These are phyloP conservation scores for Dacryopinax spathularia DNA, from an alignment of 768 basidiomycete species.

Conservation along the genomic window DNA sequence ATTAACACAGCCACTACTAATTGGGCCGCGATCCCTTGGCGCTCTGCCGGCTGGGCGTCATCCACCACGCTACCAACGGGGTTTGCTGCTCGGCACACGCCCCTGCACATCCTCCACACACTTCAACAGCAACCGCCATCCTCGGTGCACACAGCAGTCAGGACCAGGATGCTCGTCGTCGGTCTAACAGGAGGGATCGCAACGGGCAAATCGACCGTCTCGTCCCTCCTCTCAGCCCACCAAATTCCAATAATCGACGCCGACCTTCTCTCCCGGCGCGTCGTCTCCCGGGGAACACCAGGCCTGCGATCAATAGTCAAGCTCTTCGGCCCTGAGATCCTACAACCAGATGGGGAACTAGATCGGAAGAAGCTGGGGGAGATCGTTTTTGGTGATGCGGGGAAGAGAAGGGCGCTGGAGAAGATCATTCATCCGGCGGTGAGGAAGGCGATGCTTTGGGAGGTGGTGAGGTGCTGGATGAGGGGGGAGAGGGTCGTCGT, in stretches of 20 bases:
- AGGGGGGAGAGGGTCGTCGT: slow-evolving; percentile 64
- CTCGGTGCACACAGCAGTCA: too few relatives aligned
- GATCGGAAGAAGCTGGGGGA: slow-evolving; percentile 71
- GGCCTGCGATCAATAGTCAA: slow-evolving; percentile 52
- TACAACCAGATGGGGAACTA: slow-evolving; percentile 51
- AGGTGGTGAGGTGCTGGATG: slow-evolving; percentile 57
- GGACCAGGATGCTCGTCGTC: slow-evolving; percentile 47
- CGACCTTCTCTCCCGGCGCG: slow-evolving; percentile 73
- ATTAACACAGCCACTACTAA: too few relatives aligned
- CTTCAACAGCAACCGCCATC: too few relatives aligned
- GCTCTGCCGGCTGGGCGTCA: too few relatives aligned
- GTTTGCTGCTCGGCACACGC: too few relatives aligned
- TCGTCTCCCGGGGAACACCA: slow-evolving; percentile 69
- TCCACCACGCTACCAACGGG: too few relatives aligned
- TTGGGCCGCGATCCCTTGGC: too few relatives aligned
- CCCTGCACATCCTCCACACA: too few relatives aligned
- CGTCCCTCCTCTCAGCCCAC: slow-evolving; percentile 49
- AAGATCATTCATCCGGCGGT: slow-evolving; percentile 84
- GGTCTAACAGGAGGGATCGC: slow-evolving; percentile 95
- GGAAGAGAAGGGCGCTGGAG: slow-evolving; percentile 60
- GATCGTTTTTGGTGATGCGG: slow-evolving; percentile 69
- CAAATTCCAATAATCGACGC: slow-evolving; percentile 81
- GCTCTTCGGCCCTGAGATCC: slow-evolving; percentile 56
- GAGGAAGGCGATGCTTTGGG: slow-evolving; percentile 56
- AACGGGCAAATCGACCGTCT: slow-evolving; percentile 91